Evolutionary conservation across 1,284 basidiomycete genomes (phyloP).

Genomic region (Boletus holoroseus): DNA sequence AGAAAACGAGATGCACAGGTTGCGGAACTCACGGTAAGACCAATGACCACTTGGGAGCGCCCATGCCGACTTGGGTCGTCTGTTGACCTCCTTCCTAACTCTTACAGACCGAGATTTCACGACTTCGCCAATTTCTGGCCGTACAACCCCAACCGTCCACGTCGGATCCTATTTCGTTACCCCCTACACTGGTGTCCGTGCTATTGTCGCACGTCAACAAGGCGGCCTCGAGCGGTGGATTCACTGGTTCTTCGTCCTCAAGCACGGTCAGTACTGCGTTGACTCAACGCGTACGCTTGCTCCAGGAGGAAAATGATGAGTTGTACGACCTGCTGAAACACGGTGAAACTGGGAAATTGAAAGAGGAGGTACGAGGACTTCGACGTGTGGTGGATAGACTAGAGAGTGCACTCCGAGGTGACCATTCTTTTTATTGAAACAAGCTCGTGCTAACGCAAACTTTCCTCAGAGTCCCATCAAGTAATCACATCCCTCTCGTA

Average conservation of each 20-base stretch:
- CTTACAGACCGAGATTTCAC: slow-evolving; percentile 61
- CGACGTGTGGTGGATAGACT: slow-evolving; percentile 60
- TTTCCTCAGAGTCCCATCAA: slow-evolving; percentile 61
- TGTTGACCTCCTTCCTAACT: slow-evolving; percentile 18
- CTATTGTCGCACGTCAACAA: slow-evolving; percentile 59
- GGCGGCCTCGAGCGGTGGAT: slow-evolving; percentile 29
- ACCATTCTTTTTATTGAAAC: slow-evolving; percentile 15
- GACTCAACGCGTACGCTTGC: slow-evolving; percentile 58
- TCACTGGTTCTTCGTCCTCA: slow-evolving; percentile 38
- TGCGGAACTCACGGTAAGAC: slow-evolving; percentile 59
- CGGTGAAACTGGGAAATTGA: slow-evolving; percentile 66
- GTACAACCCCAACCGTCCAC: slow-evolving; percentile 49
- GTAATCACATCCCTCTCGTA: slow-evolving; percentile 67
- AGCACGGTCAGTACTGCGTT: slow-evolving; percentile 64
- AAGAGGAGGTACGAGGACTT: slow-evolving; percentile 71
- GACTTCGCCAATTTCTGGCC: slow-evolving; percentile 57
- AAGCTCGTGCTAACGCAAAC: slow-evolving; percentile 4
- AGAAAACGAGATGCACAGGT: slow-evolving; percentile 67
- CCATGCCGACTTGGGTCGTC: slow-evolving; percentile 9
- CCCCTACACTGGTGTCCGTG: slow-evolving; percentile 60
- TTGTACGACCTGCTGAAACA: slow-evolving; percentile 64
- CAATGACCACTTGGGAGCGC: slow-evolving; percentile 14
- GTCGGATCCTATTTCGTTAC: slow-evolving; percentile 58
- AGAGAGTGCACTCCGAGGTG: slow-evolving; percentile 70
- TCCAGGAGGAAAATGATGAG: slow-evolving; percentile 81